Percentiles rank a stretch among this genome's conserved stretches.
These are phyloP conservation scores for Phytophthora litchii DNA, from an alignment of 352 stramenopile species.

Conservation along the genomic window DNA sequence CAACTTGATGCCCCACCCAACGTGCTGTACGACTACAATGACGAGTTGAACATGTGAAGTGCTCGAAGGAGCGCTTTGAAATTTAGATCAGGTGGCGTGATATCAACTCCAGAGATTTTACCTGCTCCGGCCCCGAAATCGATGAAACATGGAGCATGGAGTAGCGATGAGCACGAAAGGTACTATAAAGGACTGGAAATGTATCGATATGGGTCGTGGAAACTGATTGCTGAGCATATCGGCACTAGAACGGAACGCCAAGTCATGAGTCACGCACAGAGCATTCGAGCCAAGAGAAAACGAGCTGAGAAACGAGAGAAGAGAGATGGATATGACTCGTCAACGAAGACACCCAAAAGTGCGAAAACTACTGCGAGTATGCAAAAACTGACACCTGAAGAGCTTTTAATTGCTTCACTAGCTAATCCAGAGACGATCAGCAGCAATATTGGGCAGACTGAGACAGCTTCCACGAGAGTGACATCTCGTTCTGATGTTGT, in stretches of 20 bases:
- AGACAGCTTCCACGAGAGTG: background rate
- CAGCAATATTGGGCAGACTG: background rate
- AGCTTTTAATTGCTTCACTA: conserved; percentile 17
- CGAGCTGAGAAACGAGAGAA: conserved; percentile 8
- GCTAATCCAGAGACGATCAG: background rate
- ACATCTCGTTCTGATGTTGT: background rate
- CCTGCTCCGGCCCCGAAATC: background rate
- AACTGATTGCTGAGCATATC: conserved; percentile 13
- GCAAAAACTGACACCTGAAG: background rate
- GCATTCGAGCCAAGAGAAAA: conserved; percentile 25
- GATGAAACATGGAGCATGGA: conserved; percentile 13
- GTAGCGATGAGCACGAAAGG: conserved; percentile 23
- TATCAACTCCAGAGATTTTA: background rate
- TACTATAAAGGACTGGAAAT: conserved; percentile 16
- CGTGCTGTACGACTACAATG: background rate
- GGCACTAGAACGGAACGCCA: conserved; percentile 27
- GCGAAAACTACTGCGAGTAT: conserved; percentile 3
- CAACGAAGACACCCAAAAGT: background rate
- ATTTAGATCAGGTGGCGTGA: background rate
- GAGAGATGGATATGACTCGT: background rate
- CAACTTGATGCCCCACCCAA: background rate
- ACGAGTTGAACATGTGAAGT: conserved; percentile 3
- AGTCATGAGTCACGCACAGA: conserved; percentile 27
- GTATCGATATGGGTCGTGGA: conserved; percentile 25
- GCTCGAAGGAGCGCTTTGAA: background rate